phyloP scores from a whole-genome alignment of 1,284 basidiomycete genomes.

The Sporisorium iseilematis-ciliati region DNA sequence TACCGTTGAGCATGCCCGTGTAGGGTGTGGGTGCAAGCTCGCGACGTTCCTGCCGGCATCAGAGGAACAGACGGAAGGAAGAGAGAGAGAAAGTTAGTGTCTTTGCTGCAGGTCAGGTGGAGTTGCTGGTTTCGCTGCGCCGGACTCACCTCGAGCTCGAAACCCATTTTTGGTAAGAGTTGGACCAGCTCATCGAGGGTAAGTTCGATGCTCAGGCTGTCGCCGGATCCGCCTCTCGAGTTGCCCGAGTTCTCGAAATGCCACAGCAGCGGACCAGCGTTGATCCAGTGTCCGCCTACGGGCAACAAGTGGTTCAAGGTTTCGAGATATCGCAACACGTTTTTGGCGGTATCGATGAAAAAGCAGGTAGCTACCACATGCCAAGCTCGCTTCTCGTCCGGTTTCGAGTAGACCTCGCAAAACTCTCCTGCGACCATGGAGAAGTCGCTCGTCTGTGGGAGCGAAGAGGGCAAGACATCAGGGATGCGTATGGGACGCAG shows the following conservation, averaged over 20 bases:
- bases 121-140: not conserved
- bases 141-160: constrained; percentile 79
- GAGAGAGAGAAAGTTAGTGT: not conserved
- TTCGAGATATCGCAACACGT: constrained; percentile 65
- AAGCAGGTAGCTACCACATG: constrained; percentile 93
- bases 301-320: constrained; percentile 64
- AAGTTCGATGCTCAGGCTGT: constrained; percentile 77
- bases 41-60: constrained; percentile 78
- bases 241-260: constrained; percentile 87
- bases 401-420: constrained; percentile 68
- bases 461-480: constrained; percentile 61
- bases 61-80: not conserved
- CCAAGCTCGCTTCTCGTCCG: constrained; percentile 81
- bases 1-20: constrained; percentile 82
- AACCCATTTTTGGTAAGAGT: constrained; percentile 82
- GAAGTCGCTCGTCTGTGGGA: constrained; percentile 61
- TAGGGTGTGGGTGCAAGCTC: constrained; percentile 83
- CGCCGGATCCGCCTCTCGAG: constrained; percentile 11
- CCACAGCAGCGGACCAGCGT: constrained; percentile 88
- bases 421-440: constrained; percentile 69
- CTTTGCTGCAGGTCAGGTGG: not conserved
- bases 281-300: constrained; percentile 64
- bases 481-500: constrained; percentile 59
- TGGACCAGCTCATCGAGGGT: constrained; percentile 87
- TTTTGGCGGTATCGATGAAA: constrained; percentile 88